These are phyloP conservation scores for Ramaria rubella DNA, from an alignment of 768 basidiomycete genomes.

Conservation along the genomic window DNA sequence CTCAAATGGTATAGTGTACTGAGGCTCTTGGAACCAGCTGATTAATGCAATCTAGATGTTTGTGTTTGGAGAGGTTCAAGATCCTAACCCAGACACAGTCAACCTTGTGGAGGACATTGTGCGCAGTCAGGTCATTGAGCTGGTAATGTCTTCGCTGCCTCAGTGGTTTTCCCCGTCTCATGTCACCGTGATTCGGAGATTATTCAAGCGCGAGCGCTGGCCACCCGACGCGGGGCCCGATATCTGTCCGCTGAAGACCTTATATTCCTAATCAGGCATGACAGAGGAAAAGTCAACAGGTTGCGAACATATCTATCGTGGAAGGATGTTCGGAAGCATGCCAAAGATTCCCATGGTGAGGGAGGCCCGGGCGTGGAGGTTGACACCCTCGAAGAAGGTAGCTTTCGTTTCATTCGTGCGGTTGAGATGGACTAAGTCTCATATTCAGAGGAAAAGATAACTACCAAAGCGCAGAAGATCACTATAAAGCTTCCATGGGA, in stretches of 20 bases:
- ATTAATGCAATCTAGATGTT: conserved; percentile 63
- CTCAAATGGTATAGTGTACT: conserved; percentile 70
- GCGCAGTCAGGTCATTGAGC: conserved; percentile 82
- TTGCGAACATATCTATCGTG: conserved; percentile 90
- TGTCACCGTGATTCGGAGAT: conserved; percentile 44
- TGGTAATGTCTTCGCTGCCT: conserved; percentile 43
- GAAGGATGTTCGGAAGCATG: conserved; percentile 95
- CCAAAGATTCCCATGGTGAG: conserved; percentile 83
- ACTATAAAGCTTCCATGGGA: conserved; percentile 97
- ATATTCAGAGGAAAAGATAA: conserved; percentile 55
- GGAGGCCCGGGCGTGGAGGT: conserved; percentile 77
- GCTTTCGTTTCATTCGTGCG: conserved; percentile 31
- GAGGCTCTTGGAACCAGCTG: conserved; percentile 1
- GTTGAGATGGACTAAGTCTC: background rate
- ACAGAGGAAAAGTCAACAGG: conserved; percentile 89
- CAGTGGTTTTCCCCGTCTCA: background rate
- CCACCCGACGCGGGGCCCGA: conserved; percentile 75
- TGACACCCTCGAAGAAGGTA: conserved; percentile 77
- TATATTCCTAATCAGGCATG: conserved; percentile 92
- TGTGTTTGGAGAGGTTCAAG: conserved; percentile 93
- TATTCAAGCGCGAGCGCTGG: conserved; percentile 79
- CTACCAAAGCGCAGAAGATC: conserved; percentile 83
- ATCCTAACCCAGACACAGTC: conserved; percentile 80
- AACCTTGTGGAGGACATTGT: conserved; percentile 96
- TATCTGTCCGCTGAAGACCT: conserved; percentile 90